Base-by-base conservation (phyloP, 1,139 yeast genomes). In the Suhomyces ambrosiae region DNA sequence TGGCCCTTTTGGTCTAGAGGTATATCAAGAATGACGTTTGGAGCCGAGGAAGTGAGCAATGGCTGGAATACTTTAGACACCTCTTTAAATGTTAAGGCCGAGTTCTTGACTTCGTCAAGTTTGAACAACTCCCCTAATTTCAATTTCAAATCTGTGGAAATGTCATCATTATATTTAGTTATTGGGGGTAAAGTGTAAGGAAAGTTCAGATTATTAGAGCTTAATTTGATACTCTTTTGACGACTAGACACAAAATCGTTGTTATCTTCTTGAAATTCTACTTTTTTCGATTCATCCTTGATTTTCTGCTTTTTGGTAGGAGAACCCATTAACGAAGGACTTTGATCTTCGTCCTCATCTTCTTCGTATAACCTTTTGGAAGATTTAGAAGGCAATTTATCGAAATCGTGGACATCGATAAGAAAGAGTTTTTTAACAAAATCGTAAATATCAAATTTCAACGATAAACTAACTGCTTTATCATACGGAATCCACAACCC, bases 401-500 rank as follows among this genome's bases (percentile, higher is more conserved):
- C 75, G 46, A 55, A 71, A 41, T 70, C 75, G 45, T 71, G 77
- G 23, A 71, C 76, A 45, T 71, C 76, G 7, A 71, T 61, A 40
- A 71, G 58, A 41, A 71, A 69, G 35, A 71, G 52, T 38, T 55
- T 56, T 50, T 71, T 71, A 17, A 64, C 58, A 35, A 69, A 47
- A 36, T 64, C 69, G 50, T 71, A 71, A 30, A 71, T 52, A 46
- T 71, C 76, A 42, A 71, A 68, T 38, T 61, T 62, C 23, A 63
- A 52, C n/a, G 75, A 69, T 16, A 70, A 47, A 15, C 55, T 46
- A 14, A 71, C 74, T 0, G 76, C 76, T 45, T 60, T 65, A 42
- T 71, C 76, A 50, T 69, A 71, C 3, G 76, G 65, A 18, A 71
- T 58, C 76, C 76, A 71, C 15, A 69, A 42, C 0, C 77, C 77